Evolutionary conservation across 176 grass and related monocot genomes (phyloP), one percentile per base, ranked within the genome.

Genomic region (Oryza meyeriana): DNA sequence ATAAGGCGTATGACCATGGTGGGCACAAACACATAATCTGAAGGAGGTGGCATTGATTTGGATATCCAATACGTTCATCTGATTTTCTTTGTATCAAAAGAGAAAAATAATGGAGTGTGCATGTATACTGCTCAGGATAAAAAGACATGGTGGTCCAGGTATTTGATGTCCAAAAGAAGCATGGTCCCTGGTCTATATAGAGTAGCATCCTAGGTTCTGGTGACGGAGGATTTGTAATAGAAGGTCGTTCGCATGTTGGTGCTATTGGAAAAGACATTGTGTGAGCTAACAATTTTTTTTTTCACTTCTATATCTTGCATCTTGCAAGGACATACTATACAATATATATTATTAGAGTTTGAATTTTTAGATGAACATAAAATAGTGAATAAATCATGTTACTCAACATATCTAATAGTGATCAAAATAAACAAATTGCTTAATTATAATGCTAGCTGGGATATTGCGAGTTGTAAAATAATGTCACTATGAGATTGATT

Each of bases 151-250:
- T 86, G 83, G 66, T 89, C 88, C 83, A 31, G 72, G 44, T 61
- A 72, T 78, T 85, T 78, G 83, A 55, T 85, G 78, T 35, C 74
- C 78, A 67, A 86, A 90, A 59, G 44, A 45, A 78, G 68, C 10
- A 82, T 89, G 88, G 88, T 89, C 88, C 87, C 83, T 71, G 61
- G 36, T 12, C 83, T 82, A 81, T 59, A 81, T 66, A 26, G 79
- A 86, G 83, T 86, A 82, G 79, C 83, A 73, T 78, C 83, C 83
- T 86, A 86, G 73, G 83, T 82, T 86, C 59, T 35, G 28, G 66
- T 66, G 88, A 66, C 66, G 66, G 70, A 78, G 72, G 59, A 88
- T 82, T 73, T 84, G 80, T 71, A 66, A 59, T 71, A 66, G 9
- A 88, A 88, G 74, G 59, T 32, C 75, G 42, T 63, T 66, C 45